Evolutionary conservation across 768 basidiomycete genomes (phyloP).

Genomic region (Glaciozyma antarctica): DNA sequence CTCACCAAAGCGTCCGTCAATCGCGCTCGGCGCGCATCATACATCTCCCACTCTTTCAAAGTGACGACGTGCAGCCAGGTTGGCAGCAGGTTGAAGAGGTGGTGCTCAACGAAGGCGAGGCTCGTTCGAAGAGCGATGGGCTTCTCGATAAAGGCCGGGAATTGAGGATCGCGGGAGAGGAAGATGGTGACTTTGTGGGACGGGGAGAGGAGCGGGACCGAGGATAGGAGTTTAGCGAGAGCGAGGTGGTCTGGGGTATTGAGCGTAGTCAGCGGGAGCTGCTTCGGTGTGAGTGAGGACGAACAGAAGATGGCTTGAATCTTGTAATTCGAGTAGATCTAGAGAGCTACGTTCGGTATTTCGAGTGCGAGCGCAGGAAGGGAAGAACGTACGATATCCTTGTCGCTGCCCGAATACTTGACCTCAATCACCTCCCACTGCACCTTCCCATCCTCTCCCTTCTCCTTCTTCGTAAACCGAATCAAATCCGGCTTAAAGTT

Average conservation of each 20-base stretch:
- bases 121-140: constrained; percentile 8
- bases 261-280: neutral
- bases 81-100: constrained; percentile 18
- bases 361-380: rapidly evolving
- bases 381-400: neutral
- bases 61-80: constrained; percentile 17
- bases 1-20: neutral
- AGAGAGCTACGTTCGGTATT: neutral
- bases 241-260: constrained; percentile 16
- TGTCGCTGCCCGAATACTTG: constrained; percentile 10
- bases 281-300: neutral
- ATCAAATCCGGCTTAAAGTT: constrained; percentile 23
- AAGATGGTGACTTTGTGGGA: constrained; percentile 18
- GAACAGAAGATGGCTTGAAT: constrained; percentile 21
- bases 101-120: constrained; percentile 23
- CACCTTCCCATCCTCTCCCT: constrained; percentile 5
- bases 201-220: constrained; percentile 11
- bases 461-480: constrained; percentile 2
- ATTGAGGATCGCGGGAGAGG: constrained; percentile 20
- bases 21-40: constrained; percentile 1
- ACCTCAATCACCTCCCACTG: constrained; percentile 24
- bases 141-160: neutral
- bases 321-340: constrained; percentile 27
- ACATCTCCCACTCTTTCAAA: constrained; percentile 2
- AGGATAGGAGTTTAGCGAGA: constrained; percentile 12